Percentiles rank a stretch among this genome's conserved stretches.
phyloP scores from a whole-genome alignment of 257 asterid species.

The Solanum habrochaites region DNA sequence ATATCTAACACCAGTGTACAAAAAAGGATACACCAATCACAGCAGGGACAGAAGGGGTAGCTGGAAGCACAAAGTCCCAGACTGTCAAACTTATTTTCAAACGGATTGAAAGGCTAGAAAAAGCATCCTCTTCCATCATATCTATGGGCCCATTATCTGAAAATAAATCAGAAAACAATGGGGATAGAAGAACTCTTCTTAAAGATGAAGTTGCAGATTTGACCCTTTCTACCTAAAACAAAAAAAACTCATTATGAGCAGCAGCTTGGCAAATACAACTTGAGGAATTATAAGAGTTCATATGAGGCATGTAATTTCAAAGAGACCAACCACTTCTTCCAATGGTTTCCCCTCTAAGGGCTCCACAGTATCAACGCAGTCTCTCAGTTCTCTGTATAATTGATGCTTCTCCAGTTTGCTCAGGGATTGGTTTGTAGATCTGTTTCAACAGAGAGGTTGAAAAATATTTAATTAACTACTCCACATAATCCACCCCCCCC shows the following conservation, averaged over 20 bases:
- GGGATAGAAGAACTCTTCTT: slow-evolving; percentile 72
- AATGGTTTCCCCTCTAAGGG: slow-evolving; percentile 65
- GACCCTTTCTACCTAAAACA: slow-evolving; percentile 60
- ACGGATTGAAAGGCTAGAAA: slow-evolving; percentile 59
- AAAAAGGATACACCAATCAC: slow-evolving; percentile 96
- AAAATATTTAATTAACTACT: background rate
- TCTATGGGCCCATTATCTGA: slow-evolving; percentile 64
- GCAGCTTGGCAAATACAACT: background rate
- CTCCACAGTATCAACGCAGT: slow-evolving; percentile 72
- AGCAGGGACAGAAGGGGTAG: slow-evolving; percentile 93
- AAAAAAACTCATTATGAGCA: slow-evolving; percentile 8
- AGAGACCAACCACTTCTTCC: slow-evolving; percentile 68
- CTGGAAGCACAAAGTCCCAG: slow-evolving; percentile 93
- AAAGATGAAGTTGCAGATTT: slow-evolving; percentile 67
- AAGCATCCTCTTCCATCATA: slow-evolving; percentile 95
- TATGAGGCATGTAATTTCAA: slow-evolving; percentile 3
- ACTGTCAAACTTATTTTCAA: slow-evolving; percentile 77
- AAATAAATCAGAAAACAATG: slow-evolving; percentile 63
- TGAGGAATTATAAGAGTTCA: background rate
- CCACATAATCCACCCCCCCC: too few relatives aligned
- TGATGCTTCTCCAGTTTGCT: slow-evolving; percentile 59
- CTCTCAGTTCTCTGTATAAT: slow-evolving; percentile 53
- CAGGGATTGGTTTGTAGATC: slow-evolving; percentile 43
- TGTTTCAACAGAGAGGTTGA: slow-evolving; percentile 23
- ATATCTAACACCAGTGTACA: background rate